Conservation (phyloP, 305 asterid genomes). For the Ilex paraguariensis region DNA sequence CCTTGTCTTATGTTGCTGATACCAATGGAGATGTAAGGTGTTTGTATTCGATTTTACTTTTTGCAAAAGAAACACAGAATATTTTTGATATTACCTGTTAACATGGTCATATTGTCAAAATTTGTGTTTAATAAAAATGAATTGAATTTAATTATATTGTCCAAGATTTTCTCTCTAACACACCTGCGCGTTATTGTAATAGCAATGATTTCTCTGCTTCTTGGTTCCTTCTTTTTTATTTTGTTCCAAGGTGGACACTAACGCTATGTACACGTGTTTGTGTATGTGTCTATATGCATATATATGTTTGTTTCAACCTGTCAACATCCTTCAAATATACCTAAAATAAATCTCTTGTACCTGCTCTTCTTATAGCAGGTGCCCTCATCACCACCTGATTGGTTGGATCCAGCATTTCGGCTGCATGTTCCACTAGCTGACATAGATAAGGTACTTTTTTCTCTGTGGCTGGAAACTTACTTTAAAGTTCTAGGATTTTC, state of each 20-base stretch:
- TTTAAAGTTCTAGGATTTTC: no score
- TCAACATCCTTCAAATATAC: neutral
- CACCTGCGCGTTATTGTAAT: no score
- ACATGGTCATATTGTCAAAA: neutral
- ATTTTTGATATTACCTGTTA: neutral
- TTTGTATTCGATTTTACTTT: neutral
- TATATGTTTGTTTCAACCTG: neutral
- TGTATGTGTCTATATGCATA: no score
- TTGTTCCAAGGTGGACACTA: neutral
- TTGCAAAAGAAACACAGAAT: no score
- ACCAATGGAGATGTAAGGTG: constrained; percentile 51
- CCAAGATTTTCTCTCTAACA: no score
- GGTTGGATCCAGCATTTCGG: constrained; percentile 78
- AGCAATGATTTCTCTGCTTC: neutral
- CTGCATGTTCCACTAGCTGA: constrained; percentile 83
- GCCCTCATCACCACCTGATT: constrained; percentile 59
- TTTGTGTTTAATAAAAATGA: no score
- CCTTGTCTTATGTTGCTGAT: constrained; percentile 25
- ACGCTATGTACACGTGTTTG: no score
- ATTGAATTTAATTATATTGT: no score
- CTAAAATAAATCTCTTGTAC: constrained; percentile 3
- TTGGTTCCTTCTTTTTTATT: neutral
- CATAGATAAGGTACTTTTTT: constrained; percentile 75
- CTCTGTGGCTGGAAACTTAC: neutral
- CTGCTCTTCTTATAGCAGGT: constrained; percentile 42